These are phyloP conservation scores for Medicago arabica DNA, from an alignment of 306 rosid species.

Conservation along the genomic window DNA sequence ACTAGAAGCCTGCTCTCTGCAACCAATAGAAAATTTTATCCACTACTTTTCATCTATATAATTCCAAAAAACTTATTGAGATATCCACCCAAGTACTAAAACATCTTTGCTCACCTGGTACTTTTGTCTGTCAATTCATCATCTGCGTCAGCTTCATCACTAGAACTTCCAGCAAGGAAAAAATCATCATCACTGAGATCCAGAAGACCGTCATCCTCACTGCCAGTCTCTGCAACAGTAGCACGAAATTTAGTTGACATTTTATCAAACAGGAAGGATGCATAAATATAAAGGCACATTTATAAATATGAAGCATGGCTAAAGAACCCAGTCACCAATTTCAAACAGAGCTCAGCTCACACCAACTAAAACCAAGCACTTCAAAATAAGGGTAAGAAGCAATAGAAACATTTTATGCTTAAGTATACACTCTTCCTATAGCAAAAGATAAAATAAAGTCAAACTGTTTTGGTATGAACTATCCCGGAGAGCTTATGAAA, in stretches of 20 bases:
- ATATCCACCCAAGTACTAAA: constrained; percentile 3
- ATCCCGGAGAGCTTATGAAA: neutral
- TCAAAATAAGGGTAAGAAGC: constrained; percentile 13
- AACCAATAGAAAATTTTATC: constrained; percentile 37
- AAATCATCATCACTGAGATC: constrained; percentile 98
- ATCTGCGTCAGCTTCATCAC: constrained; percentile 97
- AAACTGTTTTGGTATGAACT: neutral
- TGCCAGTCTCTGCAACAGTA: constrained; percentile 79
- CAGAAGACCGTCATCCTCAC: constrained; percentile 95
- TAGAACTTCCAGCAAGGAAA: constrained; percentile 83
- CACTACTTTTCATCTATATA: constrained; percentile 15
- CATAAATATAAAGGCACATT: constrained; percentile 22
- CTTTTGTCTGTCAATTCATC: constrained; percentile 99
- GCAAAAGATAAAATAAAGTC: neutral
- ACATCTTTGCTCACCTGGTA: constrained; percentile 59
- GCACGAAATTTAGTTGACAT: constrained; percentile 10
- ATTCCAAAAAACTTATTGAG: constrained; percentile 2
- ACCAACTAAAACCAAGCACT: constrained; percentile 29
- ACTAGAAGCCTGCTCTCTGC: constrained; percentile 98
- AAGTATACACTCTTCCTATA: neutral
- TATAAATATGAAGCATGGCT: neutral
- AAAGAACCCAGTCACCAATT: neutral
- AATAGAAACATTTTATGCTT: constrained; percentile 11
- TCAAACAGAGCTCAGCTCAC: neutral
- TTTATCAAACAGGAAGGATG: constrained; percentile 1